phyloP scores from a whole-genome alignment of 306 rosid genomes.

The Nissolia schottii region DNA sequence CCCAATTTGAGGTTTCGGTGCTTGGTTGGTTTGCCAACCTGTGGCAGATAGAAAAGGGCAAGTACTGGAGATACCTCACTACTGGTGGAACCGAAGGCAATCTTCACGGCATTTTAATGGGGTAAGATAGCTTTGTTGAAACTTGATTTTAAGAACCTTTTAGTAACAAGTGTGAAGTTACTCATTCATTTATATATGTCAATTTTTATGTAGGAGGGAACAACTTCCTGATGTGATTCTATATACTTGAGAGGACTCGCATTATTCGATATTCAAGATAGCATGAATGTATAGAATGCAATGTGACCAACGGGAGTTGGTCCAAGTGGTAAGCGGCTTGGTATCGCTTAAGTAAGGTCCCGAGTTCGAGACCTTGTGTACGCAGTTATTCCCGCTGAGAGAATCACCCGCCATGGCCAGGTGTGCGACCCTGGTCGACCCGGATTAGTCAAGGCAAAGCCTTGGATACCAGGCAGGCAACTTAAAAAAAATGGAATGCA shows the following conservation, averaged over 20 bases:
- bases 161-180: too few species aligned
- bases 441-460: too few species aligned
- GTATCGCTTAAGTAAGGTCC: too few species aligned
- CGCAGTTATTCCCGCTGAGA: too few species aligned
- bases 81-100: conserved; percentile 79
- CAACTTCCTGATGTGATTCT: conserved; percentile 57
- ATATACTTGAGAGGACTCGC: conserved; percentile 59
- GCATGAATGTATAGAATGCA: conserved; percentile 80
- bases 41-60: conserved; percentile 58
- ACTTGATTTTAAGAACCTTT: neutral
- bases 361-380: too few species aligned
- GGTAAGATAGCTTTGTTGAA: conserved; percentile 32
- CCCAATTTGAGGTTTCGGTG: conserved; percentile 57
- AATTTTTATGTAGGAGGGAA: conserved; percentile 52
- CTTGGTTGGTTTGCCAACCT: conserved; percentile 71
- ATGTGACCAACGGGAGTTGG: too few species aligned
- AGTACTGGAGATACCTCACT: conserved; percentile 77
- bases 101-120: conserved; percentile 62
- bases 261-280: conserved; percentile 75
- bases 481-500: conserved; percentile 81
- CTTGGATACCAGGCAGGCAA: too few species aligned
- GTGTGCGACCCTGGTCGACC: too few species aligned
- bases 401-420: too few species aligned
- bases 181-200: neutral
- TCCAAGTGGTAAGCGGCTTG: too few species aligned